Conservation (phyloP, 768 basidiomycete species). For the Lentinula sp. region DNA sequence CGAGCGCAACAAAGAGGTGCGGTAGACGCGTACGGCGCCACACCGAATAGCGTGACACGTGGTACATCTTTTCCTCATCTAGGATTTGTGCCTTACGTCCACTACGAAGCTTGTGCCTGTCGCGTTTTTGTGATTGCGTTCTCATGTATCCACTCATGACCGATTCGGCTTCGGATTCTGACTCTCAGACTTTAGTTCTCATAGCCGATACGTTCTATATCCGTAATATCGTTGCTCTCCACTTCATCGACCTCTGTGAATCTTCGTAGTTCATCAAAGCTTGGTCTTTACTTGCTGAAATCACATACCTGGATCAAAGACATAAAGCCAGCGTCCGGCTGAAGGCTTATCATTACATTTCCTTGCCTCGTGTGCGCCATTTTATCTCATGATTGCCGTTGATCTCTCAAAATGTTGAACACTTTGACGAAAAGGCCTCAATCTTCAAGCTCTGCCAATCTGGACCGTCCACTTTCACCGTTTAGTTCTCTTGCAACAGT, state of each 20-base stretch:
- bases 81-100: not conserved
- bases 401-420: not conserved
- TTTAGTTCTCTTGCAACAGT: not conserved
- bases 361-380: not conserved
- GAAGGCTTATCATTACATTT: not conserved
- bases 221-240: not conserved
- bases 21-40: too few species aligned
- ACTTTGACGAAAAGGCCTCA: not conserved
- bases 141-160: conserved; percentile 1
- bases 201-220: not conserved
- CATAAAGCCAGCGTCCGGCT: not conserved
- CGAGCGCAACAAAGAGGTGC: too few species aligned
- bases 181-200: not conserved
- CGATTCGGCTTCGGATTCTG: not conserved
- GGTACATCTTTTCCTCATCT: not conserved
- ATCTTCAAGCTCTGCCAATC: not conserved
- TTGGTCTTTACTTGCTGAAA: not conserved
- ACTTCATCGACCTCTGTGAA: not conserved
- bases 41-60: not conserved
- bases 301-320: not conserved
- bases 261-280: not conserved
- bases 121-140: not conserved
- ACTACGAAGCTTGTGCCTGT: not conserved
- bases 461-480: not conserved
- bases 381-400: not conserved